phyloP scores from a whole-genome alignment of 1,139 yeast species.

The Candida frijolesensis region DNA sequence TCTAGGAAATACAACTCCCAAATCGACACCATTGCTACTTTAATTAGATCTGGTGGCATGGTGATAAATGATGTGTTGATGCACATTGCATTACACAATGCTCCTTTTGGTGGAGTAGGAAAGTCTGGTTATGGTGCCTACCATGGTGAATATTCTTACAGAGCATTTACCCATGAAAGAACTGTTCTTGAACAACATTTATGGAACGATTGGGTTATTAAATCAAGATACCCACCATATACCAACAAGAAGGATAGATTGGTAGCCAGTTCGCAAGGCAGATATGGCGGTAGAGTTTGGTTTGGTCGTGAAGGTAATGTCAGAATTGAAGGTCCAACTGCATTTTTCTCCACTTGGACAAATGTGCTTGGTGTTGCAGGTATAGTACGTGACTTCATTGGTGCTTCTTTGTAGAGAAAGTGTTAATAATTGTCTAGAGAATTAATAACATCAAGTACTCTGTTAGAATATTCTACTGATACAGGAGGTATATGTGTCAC shows the following conservation, averaged over 20 bases:
- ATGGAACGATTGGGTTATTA: slow-evolving; percentile 61
- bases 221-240: slow-evolving; percentile 72
- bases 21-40: slow-evolving; percentile 49
- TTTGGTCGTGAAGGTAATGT: slow-evolving; percentile 41
- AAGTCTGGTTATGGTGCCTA: slow-evolving; percentile 77
- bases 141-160: slow-evolving; percentile 75
- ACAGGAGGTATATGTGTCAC: too few species aligned
- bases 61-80: slow-evolving; percentile 70
- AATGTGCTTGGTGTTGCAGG: slow-evolving; percentile 23
- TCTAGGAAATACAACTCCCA: slow-evolving; percentile 44
- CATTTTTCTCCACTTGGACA: slow-evolving; percentile 34
- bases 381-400: slow-evolving; percentile 12
- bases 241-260: slow-evolving; percentile 32
- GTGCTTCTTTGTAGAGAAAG: slow-evolving; percentile 4
- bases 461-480: too few species aligned
- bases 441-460: too few species aligned
- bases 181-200: slow-evolving; percentile 67
- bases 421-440: neutral
- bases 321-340: slow-evolving; percentile 35
- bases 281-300: slow-evolving; percentile 31
- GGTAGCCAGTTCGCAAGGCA: slow-evolving; percentile 23
- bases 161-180: slow-evolving; percentile 75
- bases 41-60: slow-evolving; percentile 74
- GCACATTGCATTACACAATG: slow-evolving; percentile 65
- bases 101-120: slow-evolving; percentile 95